Conservation (phyloP, 345 rosid genomes). For the Ricinus communis region DNA sequence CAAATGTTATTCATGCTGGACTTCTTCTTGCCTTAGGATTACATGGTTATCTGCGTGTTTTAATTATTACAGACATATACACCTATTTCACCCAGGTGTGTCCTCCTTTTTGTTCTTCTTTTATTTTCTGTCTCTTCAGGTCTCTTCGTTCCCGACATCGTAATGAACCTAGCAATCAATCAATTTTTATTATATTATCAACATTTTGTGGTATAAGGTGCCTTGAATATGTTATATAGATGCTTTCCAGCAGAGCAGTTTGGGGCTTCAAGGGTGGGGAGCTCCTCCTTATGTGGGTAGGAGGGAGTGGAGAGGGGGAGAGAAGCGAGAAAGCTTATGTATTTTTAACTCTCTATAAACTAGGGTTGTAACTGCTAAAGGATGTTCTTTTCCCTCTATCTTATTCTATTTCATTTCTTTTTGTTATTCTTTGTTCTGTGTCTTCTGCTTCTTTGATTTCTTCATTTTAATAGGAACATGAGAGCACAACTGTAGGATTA, state of each 20-base stretch:
- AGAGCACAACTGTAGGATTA: slow-evolving; percentile 84
- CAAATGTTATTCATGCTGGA: slow-evolving; percentile 87
- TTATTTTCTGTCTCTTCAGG: not conserved
- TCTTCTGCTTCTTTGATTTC: slow-evolving; percentile 13
- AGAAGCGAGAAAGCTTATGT: not conserved
- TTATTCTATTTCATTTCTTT: not conserved
- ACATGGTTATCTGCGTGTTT: slow-evolving; percentile 84
- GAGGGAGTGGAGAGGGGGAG: not conserved
- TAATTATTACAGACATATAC: slow-evolving; percentile 76
- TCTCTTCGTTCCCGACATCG: not conserved
- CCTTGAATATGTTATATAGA: not conserved
- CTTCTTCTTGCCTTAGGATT: slow-evolving; percentile 92
- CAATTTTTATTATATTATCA: not conserved
- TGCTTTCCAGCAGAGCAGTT: not conserved
- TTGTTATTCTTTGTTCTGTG: slow-evolving; percentile 10
- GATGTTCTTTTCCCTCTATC: not conserved
- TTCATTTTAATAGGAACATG: slow-evolving; percentile 64
- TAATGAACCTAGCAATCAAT: not conserved
- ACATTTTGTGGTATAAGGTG: not conserved
- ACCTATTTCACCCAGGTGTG: slow-evolving; percentile 80
- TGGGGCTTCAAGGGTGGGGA: too few relatives aligned
- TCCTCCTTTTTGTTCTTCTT: not conserved
- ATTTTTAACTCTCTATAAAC: not conserved
- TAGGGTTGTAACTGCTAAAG: not conserved
- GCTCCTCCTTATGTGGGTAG: too few relatives aligned